Evolutionary conservation across 164 flowering plant genomes (phyloP), one percentile per base, ranked within the genome.

Genomic region (Protea cynaroides): DNA sequence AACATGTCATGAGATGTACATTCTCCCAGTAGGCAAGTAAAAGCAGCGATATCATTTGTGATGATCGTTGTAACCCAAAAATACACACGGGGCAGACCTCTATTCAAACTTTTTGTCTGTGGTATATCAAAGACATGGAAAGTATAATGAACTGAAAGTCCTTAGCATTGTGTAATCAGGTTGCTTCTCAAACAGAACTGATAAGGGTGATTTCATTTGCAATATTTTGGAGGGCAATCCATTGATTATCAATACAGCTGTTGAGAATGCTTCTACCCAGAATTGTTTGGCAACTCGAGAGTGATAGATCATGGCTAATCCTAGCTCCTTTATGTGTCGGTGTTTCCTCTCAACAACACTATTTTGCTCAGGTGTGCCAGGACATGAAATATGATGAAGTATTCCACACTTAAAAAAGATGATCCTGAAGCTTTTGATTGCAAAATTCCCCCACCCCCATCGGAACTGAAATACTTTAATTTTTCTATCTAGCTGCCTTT

Each of bases 331-430:
- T 2, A 72, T 10, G 12, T 63, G 75, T 4, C 61, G 22, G 21
- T 72, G 71, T 43, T 63, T 63, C 2, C 68, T 9, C 19, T 72
- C 70, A 0, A 51, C 71, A 19, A 49, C 8, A 5, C 75, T 62
- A 59, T 63, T 72, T n/a, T 68, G 75, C 34, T 67, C n/a, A 3
- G 50, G 65, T 1, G 65, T 64, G 14, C 58, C 23, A 19, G 75
- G 67, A 25, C 59, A 63, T 0, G 58, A 14, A 1, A 14, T 0
- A 18, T 49, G 43, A 57, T 67, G 65, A 8, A 5, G 0, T 10
- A 62, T 59, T 0, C 65, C 58, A 37, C 0, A 5, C 6, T 56
- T 1, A n/a, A 23, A 8, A 4, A 6, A 56, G 25, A 13, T 23
- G 17, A 2, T 56, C 37, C 22, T 10, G 3, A 9, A 56, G 25